phyloP scores from a whole-genome alignment of 495 filamentous ascomycete genomes.

The Apodospora peruviana region DNA sequence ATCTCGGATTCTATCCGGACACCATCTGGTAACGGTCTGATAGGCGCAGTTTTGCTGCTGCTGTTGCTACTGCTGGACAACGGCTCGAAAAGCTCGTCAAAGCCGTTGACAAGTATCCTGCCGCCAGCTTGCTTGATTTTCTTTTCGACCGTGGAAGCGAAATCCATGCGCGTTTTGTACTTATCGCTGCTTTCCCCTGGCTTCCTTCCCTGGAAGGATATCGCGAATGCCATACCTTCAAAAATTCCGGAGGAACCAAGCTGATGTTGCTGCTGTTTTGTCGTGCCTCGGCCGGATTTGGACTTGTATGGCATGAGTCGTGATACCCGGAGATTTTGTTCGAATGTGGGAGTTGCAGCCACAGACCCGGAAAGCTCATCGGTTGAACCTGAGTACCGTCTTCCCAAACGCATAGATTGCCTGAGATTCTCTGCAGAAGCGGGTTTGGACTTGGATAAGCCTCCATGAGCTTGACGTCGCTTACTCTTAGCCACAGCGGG shows the following conservation, averaged over 20 bases:
- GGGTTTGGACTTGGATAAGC: conserved; percentile 18
- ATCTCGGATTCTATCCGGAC: conserved; percentile 21
- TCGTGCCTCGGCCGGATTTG: conserved; percentile 4
- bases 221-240: conserved; percentile 72
- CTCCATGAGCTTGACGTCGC: conserved; percentile 18
- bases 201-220: conserved; percentile 54
- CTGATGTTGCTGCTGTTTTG: conserved; percentile 4
- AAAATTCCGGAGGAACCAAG: conserved; percentile 48
- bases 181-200: conserved; percentile 49
- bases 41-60: conserved; percentile 4
- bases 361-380: conserved; percentile 34
- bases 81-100: conserved; percentile 74
- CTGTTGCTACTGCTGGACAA: conserved; percentile 25
- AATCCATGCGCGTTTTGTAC: conserved; percentile 42
- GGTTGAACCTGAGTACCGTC: conserved; percentile 28
- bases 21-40: neutral
- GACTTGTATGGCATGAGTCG: conserved; percentile 9
- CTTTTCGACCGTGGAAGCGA: conserved; percentile 28
- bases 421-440: conserved; percentile 17
- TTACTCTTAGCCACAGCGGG: conserved; percentile 22
- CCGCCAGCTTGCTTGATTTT: conserved; percentile 62
- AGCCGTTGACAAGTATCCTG: conserved; percentile 64
- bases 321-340: conserved; percentile 22
- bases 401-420: conserved; percentile 15
- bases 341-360: conserved; percentile 20